A percentile compares a stretch with the other conserved stretches of the same genome.
Evolutionary conservation across 2,329 filamentous ascomycete genomes (phyloP).

Genomic region (Mycosphaerella sp.): DNA sequence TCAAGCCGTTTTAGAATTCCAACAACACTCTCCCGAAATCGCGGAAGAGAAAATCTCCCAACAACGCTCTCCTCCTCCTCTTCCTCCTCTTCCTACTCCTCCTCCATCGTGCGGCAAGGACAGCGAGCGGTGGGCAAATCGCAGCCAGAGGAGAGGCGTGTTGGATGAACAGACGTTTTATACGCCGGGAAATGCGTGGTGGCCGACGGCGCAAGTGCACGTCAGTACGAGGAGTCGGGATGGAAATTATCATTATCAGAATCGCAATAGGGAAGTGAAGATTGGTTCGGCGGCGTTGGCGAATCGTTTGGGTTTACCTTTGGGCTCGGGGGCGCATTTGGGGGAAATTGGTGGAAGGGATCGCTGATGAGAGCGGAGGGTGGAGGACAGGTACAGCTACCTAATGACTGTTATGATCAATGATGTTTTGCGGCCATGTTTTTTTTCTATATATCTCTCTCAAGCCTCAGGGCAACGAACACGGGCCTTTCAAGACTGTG

Average conservation of each 20-base stretch:
- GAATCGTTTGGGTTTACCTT: constrained; percentile 10
- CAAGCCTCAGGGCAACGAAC: no score
- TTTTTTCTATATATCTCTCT: no score
- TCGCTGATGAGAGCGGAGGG: no score
- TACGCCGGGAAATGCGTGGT: constrained; percentile 4
- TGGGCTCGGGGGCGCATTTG: not conserved
- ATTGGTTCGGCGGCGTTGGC: constrained; percentile 9
- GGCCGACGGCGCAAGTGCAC: constrained; percentile 5
- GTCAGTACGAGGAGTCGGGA: not conserved
- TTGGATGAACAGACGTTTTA: not conserved
- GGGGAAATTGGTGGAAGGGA: not conserved
- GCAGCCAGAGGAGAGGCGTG: not conserved
- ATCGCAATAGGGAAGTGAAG: not conserved
- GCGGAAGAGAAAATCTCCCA: constrained; percentile 3
- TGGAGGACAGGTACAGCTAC: not conserved
- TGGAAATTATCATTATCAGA: no score
- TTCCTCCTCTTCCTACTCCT: no score
- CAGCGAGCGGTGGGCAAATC: not conserved
- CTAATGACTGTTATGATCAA: not conserved
- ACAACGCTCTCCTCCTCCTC: not conserved
- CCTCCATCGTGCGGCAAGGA: no score
- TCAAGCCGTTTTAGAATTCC: constrained; percentile 3
- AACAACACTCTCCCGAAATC: not conserved
- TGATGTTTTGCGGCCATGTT: no score
- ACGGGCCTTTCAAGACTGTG: no score